phyloP scores from a whole-genome alignment of 192 early-diverging fungal species.

The Blastocladiella britannica region DNA sequence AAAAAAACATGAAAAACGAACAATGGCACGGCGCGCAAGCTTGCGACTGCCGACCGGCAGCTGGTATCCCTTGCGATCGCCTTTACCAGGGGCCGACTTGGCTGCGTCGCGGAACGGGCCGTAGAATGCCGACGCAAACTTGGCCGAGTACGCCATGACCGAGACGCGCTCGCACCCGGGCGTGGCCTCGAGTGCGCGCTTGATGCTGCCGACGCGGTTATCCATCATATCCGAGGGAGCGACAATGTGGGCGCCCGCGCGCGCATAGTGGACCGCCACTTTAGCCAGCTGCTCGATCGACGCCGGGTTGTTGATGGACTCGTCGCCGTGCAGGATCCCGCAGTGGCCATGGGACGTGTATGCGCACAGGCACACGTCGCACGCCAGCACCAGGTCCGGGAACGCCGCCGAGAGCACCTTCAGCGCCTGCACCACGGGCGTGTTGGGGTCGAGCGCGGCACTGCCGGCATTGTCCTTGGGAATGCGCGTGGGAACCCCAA shows the following conservation, averaged over 20 bases:
- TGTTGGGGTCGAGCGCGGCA: constrained; percentile 57
- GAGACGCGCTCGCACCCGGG: too few relatives aligned
- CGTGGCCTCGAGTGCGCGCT: constrained; percentile 42
- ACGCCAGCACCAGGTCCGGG: constrained; percentile 63
- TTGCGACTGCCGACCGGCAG: constrained; percentile 73
- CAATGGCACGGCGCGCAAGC: constrained; percentile 68
- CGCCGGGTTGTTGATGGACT: constrained; percentile 57
- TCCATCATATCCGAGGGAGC: constrained; percentile 99
- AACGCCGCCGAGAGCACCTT: constrained; percentile 51
- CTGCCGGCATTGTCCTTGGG: constrained; percentile 43
- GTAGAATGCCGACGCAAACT: constrained; percentile 87
- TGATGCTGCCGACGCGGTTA: constrained; percentile 79
- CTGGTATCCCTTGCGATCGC: constrained; percentile 88
- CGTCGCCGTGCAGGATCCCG: constrained; percentile 55
- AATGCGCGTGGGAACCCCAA: constrained; percentile 65
- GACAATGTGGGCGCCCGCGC: constrained; percentile 76
- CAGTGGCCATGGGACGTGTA: constrained; percentile 96
- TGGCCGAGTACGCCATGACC: constrained; percentile 93
- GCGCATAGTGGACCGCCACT: constrained; percentile 67
- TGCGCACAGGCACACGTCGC: constrained; percentile 91
- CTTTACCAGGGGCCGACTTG: constrained; percentile 72
- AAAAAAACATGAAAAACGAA: constrained; percentile 4
- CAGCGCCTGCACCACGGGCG: constrained; percentile 70
- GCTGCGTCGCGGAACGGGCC: constrained; percentile 95
- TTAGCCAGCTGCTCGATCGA: constrained; percentile 61